phyloP scores from a whole-genome alignment of 345 rosid genomes.

The Hypericum perforatum region DNA sequence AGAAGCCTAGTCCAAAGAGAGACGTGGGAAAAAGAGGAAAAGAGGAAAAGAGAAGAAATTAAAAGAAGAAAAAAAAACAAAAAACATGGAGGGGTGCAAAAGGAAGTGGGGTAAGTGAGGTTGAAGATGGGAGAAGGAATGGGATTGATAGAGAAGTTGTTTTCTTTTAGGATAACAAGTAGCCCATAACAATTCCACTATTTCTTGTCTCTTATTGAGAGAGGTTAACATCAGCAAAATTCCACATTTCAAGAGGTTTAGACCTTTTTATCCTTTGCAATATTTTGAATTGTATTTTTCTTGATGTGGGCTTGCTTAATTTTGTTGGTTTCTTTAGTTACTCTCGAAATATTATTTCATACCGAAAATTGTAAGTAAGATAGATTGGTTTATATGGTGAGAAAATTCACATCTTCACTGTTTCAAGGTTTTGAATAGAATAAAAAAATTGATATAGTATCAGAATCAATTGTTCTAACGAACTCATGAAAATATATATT shows the following conservation, averaged over 20 bases:
- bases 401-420: too few species aligned
- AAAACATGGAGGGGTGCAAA: constrained; percentile 3
- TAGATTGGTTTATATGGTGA: too few species aligned
- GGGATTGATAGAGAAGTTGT: not conserved
- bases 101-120: constrained; percentile 6
- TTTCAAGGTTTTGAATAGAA: too few species aligned
- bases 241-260: not conserved
- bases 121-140: not conserved
- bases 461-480: too few species aligned
- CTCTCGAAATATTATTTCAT: too few species aligned
- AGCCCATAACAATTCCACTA: constrained; percentile 30
- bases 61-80: not conserved
- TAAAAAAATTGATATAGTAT: too few species aligned
- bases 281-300: too few species aligned
- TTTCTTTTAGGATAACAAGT: not conserved
- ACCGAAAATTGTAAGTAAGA: too few species aligned
- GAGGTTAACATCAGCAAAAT: not conserved
- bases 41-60: not conserved
- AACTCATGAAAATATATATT: too few species aligned
- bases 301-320: too few species aligned
- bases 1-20: not conserved
- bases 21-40: not conserved
- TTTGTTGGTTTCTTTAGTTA: too few species aligned
- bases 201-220: constrained; percentile 20
- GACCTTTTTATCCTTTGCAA: too few species aligned